Percentiles rank a stretch among this genome's conserved stretches.
These are phyloP conservation scores for Pharnaceum exiguum DNA, from an alignment of 148 eudicot genomes.

Conservation along the genomic window DNA sequence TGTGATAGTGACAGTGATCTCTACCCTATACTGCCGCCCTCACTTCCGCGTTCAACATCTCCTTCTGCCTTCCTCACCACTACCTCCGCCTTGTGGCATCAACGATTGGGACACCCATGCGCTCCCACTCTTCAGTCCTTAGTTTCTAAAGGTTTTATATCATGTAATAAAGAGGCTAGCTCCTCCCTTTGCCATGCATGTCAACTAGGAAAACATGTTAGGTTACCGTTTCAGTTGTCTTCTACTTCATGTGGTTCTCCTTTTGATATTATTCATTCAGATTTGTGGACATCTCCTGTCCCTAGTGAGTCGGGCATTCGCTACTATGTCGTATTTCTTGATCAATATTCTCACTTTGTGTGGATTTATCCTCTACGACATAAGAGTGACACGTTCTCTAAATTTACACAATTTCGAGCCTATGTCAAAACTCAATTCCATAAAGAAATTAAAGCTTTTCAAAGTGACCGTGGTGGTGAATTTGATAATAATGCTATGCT, in stretches of 20 bases:
- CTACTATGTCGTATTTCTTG: not conserved
- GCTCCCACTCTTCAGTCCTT: not conserved
- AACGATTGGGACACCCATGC: not conserved
- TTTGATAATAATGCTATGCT: not conserved
- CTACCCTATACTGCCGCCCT: too few species aligned
- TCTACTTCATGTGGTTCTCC: not conserved
- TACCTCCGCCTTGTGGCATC: not conserved
- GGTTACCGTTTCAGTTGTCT: not conserved
- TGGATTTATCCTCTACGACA: not conserved
- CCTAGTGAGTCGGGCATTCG: not conserved
- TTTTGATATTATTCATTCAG: constrained; percentile 2
- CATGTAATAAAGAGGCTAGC: not conserved
- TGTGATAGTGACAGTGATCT: not conserved
- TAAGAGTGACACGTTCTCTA: not conserved
- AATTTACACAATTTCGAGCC: not conserved
- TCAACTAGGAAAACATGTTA: constrained; percentile 1
- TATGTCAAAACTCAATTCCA: not conserved
- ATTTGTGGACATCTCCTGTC: not conserved
- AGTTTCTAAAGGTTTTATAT: not conserved
- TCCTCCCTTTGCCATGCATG: not conserved
- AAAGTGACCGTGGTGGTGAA: not conserved
- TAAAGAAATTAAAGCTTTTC: not conserved
- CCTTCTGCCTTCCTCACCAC: not conserved
- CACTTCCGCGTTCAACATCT: not conserved
- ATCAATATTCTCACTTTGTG: not conserved